These are phyloP conservation scores for Ormosia emarginata DNA, from an alignment of 306 rosid species.

Conservation along the genomic window DNA sequence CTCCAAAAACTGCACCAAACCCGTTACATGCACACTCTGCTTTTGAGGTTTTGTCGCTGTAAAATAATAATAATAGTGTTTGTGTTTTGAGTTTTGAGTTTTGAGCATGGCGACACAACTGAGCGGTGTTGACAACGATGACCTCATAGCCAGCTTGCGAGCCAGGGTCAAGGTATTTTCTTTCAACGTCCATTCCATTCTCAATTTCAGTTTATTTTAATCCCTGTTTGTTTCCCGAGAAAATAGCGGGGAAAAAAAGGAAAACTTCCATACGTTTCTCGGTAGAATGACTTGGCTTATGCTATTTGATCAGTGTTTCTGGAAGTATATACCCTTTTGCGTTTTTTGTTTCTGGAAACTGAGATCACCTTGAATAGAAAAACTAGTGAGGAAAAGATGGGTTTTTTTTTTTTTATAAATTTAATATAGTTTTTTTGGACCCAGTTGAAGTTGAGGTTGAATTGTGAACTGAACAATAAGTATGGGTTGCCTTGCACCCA, in stretches of 20 bases:
- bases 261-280: background rate
- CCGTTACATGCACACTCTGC: background rate
- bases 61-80: background rate
- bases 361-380: background rate
- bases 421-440: background rate
- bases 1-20: background rate
- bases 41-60: background rate
- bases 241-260: background rate
- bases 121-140: constrained; percentile 20
- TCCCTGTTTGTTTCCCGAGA: background rate
- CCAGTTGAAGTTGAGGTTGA: background rate
- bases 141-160: constrained; percentile 36
- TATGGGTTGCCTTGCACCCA: background rate
- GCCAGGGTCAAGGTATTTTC: constrained; percentile 59
- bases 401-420: too few species aligned
- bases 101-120: constrained; percentile 40
- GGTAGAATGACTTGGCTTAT: background rate
- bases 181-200: background rate
- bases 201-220: background rate
- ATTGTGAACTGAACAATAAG: background rate
- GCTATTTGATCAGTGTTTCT: background rate
- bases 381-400: background rate
- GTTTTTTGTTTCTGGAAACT: background rate
- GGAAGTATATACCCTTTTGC: background rate
- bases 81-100: background rate